Percentiles rank a stretch among this genome's conserved stretches.
phyloP scores from a whole-genome alignment of 2,329 filamentous ascomycete genomes.

The Onygenales sp. region DNA sequence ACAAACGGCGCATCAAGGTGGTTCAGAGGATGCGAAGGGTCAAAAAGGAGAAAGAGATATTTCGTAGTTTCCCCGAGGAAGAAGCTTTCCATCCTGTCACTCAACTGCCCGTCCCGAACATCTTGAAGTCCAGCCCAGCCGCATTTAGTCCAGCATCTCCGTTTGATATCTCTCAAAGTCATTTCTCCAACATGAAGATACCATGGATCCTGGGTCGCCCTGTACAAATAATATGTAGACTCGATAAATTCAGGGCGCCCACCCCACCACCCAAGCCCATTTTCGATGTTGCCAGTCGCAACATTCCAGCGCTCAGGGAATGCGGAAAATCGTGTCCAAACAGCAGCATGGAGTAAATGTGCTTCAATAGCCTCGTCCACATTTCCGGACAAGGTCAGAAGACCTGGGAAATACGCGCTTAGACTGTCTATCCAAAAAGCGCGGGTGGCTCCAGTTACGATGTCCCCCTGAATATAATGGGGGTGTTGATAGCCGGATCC shows the following conservation, averaged over 20 bases:
- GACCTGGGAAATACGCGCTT: constrained; percentile 87
- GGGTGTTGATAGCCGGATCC: constrained; percentile 66
- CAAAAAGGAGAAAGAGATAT: constrained; percentile 88
- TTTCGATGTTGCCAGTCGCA: constrained; percentile 71
- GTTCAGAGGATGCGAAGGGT: constrained; percentile 77
- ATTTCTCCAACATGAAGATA: constrained; percentile 95
- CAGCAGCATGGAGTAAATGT: constrained; percentile 79
- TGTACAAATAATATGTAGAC: constrained; percentile 92
- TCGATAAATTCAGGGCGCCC: constrained; percentile 95
- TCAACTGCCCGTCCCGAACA: constrained; percentile 72
- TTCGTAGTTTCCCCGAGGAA: constrained; percentile 95
- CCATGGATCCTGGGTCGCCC: constrained; percentile 89
- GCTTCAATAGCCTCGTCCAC: constrained; percentile 84
- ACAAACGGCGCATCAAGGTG: constrained; percentile 78
- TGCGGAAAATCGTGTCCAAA: constrained; percentile 93
- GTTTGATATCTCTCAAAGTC: constrained; percentile 78
- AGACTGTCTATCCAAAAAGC: constrained; percentile 95
- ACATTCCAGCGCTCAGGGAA: constrained; percentile 92
- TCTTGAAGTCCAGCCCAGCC: constrained; percentile 89
- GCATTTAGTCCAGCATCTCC: constrained; percentile 80
- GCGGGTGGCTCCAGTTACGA: constrained; percentile 76
- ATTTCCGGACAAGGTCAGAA: constrained; percentile 77
- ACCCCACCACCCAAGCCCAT: constrained; percentile 86
- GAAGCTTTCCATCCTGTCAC: constrained; percentile 97
- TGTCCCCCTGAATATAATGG: constrained; percentile 85